A percentile compares a stretch with the other conserved stretches of the same genome.
Evolutionary conservation across 257 asterid species (phyloP).

Genomic region (Linaria vulgaris): DNA sequence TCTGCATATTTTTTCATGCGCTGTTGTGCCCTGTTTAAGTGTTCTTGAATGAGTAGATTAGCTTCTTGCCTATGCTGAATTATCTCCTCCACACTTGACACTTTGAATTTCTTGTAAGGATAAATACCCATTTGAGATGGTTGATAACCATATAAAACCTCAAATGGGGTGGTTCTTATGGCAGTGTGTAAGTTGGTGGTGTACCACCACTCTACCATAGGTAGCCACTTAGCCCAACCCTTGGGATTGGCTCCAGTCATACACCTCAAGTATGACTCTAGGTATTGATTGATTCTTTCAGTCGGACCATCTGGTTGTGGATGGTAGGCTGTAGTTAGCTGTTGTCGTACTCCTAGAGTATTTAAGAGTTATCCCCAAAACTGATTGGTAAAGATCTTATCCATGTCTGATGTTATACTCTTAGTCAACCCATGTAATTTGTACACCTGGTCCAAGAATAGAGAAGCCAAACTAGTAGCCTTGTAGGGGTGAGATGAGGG

Average conservation of each 20-base stretch:
- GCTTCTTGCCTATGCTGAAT: neutral
- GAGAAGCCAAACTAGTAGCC: neutral
- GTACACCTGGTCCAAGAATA: neutral
- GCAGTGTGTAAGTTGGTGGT: neutral
- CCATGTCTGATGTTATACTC: neutral
- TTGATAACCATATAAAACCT: too few species aligned
- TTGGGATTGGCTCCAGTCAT: too few species aligned
- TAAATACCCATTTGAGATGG: neutral
- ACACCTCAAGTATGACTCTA: too few species aligned
- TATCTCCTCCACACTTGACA: neutral
- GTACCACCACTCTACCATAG: neutral
- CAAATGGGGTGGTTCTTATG: neutral
- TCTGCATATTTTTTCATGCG: neutral
- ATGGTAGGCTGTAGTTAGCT: neutral
- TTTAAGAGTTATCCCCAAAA: too few species aligned
- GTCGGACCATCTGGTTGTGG: too few species aligned
- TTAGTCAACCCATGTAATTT: too few species aligned
- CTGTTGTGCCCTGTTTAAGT: neutral
- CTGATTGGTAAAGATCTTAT: too few species aligned
- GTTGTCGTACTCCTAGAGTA: neutral
- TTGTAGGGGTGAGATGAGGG: neutral
- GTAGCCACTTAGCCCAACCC: neutral
- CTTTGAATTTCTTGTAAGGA: neutral
- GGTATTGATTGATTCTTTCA: too few species aligned
- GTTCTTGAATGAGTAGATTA: neutral